These are phyloP conservation scores for Rubroshorea leprosula DNA, from an alignment of 345 rosid genomes.

Conservation along the genomic window DNA sequence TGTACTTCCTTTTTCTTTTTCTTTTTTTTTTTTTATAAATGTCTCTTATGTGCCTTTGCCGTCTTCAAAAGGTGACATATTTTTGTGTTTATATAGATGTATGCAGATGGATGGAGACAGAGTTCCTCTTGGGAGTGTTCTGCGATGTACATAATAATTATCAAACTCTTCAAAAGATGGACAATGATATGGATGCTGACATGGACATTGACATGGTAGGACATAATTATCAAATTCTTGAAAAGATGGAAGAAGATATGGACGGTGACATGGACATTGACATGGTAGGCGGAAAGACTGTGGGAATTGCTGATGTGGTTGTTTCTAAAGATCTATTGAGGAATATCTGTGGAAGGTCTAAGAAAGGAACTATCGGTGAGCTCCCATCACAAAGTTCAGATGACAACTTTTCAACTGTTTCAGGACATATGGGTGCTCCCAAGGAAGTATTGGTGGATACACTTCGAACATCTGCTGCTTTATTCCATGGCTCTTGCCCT, in stretches of 20 bases:
- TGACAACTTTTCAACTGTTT: not conserved
- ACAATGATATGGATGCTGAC: constrained; percentile 7
- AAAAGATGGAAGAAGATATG: constrained; percentile 1
- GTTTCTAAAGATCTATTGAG: constrained; percentile 15
- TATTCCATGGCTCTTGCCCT: not conserved
- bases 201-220: constrained; percentile 40
- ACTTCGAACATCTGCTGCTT: not conserved
- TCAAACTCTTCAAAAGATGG: not conserved
- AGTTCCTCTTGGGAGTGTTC: constrained; percentile 46
- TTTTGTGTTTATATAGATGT: constrained; percentile 19
- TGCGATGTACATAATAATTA: constrained; percentile 6
- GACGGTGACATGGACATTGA: constrained; percentile 32
- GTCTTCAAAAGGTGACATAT: constrained; percentile 8
- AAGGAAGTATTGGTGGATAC: too few relatives aligned
- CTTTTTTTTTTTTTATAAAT: too few relatives aligned
- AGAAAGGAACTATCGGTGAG: not conserved
- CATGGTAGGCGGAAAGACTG: constrained; percentile 28
- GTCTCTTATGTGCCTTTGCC: too few relatives aligned
- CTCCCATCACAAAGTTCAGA: not conserved
- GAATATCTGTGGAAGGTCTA: not conserved
- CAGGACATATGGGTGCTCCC: not conserved
- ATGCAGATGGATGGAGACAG: constrained; percentile 11
- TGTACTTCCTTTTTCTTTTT: too few relatives aligned
- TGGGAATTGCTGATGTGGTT: constrained; percentile 19
- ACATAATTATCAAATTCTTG: not conserved